phyloP scores from a whole-genome alignment of 2,329 filamentous ascomycete species.

The Fonsecaea nubica region DNA sequence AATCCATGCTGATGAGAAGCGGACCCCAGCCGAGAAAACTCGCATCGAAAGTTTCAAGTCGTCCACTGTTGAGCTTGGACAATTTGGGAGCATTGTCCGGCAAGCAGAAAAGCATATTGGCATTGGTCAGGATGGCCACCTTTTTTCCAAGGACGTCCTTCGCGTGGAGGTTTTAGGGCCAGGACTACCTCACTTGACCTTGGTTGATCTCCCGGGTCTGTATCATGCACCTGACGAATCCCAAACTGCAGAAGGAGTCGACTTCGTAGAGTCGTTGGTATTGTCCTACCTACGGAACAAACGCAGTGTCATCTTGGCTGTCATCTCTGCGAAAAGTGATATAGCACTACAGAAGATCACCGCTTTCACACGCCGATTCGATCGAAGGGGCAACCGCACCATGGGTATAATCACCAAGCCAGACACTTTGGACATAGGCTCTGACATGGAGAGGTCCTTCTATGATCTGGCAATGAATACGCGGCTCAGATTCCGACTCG shows the following conservation, averaged over 20 bases:
- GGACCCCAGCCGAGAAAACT: constrained; percentile 30
- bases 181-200: constrained; percentile 47
- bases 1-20: constrained; percentile 37
- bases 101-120: constrained; percentile 40
- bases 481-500: constrained; percentile 38
- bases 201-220: constrained; percentile 56
- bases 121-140: constrained; percentile 36
- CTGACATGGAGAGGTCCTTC: constrained; percentile 47
- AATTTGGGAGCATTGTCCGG: constrained; percentile 40
- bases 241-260: constrained; percentile 53
- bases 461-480: constrained; percentile 51
- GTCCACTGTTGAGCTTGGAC: constrained; percentile 35
- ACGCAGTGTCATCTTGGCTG: constrained; percentile 56
- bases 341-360: constrained; percentile 52
- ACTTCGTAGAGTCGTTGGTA: constrained; percentile 58
- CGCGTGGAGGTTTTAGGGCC: constrained; percentile 53
- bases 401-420: constrained; percentile 36
- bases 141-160: constrained; percentile 52
- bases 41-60: constrained; percentile 35
- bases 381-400: constrained; percentile 28
- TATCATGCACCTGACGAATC: constrained; percentile 43
- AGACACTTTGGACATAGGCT: constrained; percentile 43
- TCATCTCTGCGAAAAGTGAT: constrained; percentile 54
- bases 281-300: constrained; percentile 51
- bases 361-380: constrained; percentile 43